phyloP scores from a whole-genome alignment of 2,329 filamentous ascomycete genomes.

The Trichoderma atrobrunneum region DNA sequence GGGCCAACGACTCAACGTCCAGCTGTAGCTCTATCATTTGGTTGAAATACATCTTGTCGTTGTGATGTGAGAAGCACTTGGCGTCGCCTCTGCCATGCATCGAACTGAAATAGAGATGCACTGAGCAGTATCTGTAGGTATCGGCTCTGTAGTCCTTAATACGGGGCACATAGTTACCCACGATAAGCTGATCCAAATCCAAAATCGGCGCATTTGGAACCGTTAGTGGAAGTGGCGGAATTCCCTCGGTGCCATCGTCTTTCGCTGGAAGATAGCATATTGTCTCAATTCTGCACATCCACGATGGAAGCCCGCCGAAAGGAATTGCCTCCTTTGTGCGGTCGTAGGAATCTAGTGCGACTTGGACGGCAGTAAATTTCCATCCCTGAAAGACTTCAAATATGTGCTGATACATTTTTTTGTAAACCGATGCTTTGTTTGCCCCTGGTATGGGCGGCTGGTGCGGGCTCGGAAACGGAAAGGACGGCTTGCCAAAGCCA shows the following conservation, averaged over 20 bases:
- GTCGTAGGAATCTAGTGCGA: neutral
- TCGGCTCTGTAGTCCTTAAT: neutral
- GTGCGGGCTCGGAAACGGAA: neutral
- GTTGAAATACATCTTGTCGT: slow-evolving; percentile 34
- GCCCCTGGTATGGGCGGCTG: neutral
- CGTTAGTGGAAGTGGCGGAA: neutral
- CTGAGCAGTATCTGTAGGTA: slow-evolving; percentile 19
- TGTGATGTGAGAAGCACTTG: neutral
- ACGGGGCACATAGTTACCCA: no score
- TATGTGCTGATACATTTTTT: neutral
- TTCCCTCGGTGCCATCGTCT: neutral
- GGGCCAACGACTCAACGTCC: slow-evolving; percentile 23
- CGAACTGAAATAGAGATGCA: slow-evolving; percentile 25
- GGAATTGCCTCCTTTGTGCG: neutral
- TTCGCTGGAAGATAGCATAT: neutral
- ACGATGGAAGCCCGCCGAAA: neutral
- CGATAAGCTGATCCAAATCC: no score
- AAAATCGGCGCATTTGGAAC: neutral
- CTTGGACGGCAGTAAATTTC: neutral
- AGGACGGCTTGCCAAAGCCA: neutral
- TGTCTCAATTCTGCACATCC: neutral
- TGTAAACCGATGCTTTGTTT: no score
- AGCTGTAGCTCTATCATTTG: slow-evolving; percentile 29
- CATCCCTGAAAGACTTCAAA: neutral
- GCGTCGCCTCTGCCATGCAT: neutral